Conservation (phyloP, 306 rosid species). For the Echinosophora koreensis region DNA sequence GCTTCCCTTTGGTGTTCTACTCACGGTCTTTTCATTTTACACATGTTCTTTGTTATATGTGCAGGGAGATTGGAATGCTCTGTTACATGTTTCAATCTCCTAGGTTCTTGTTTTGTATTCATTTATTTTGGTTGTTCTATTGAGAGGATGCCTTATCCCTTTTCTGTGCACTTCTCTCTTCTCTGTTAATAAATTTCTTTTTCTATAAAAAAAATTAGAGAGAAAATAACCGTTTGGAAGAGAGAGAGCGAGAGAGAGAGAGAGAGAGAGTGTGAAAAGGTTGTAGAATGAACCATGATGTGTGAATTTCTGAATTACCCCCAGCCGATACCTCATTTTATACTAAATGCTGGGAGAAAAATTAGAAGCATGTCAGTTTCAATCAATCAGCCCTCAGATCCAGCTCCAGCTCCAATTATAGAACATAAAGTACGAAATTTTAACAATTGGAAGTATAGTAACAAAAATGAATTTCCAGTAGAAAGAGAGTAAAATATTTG, state of each 20-base stretch:
- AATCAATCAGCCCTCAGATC: background rate
- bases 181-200: background rate
- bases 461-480: slow-evolving; percentile 16
- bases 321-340: background rate
- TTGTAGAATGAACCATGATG: background rate
- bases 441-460: slow-evolving; percentile 24
- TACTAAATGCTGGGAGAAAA: background rate
- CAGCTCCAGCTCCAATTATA: background rate
- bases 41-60: background rate
- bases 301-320: background rate
- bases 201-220: background rate
- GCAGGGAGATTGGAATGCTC: background rate
- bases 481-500: background rate
- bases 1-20: background rate
- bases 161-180: background rate
- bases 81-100: background rate
- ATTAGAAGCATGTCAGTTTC: slow-evolving; percentile 5
- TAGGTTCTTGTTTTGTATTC: background rate
- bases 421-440: slow-evolving; percentile 17
- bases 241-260: background rate
- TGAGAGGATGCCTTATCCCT: background rate
- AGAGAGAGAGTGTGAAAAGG: background rate
- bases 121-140: background rate
- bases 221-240: slow-evolving; percentile 25
- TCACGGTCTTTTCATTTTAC: background rate